Percentiles rank a stretch among this genome's conserved stretches.
Evolutionary conservation across 768 basidiomycete species (phyloP).

Genomic region (Tricholomella constricta): DNA sequence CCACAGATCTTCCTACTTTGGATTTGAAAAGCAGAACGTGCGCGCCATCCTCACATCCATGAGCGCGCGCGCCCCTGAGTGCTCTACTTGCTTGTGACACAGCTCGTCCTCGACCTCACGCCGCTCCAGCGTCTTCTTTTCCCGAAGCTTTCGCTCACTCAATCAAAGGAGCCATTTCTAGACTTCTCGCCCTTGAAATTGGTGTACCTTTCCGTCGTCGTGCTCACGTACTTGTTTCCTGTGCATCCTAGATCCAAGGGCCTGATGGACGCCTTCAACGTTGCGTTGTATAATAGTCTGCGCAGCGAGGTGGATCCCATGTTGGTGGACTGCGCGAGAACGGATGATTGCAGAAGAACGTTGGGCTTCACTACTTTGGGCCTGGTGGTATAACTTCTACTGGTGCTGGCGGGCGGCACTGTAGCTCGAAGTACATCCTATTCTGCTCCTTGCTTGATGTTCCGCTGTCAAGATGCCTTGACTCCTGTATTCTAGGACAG

Average conservation of each 20-base stretch:
- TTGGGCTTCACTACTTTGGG: slow-evolving; percentile 65
- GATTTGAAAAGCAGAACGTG: slow-evolving; percentile 54
- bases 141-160: not conserved
- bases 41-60: slow-evolving; percentile 77
- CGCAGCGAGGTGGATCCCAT: slow-evolving; percentile 79
- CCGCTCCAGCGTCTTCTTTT: slow-evolving; percentile 2
- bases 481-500: too few relatives aligned
- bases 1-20: slow-evolving; percentile 65
- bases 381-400: slow-evolving; percentile 87
- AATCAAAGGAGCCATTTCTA: not conserved
- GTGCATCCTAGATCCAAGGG: too few relatives aligned
- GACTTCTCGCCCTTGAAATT: not conserved
- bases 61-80: slow-evolving; percentile 78
- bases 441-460: too few relatives aligned
- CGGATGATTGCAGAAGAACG: slow-evolving; percentile 79
- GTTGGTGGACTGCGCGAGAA: slow-evolving; percentile 67
- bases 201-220: slow-evolving; percentile 42
- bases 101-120: slow-evolving; percentile 27
- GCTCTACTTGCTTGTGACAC: slow-evolving; percentile 76
- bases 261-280: not conserved
- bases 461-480: too few relatives aligned
- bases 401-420: too few relatives aligned
- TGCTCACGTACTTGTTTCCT: slow-evolving; percentile 24
- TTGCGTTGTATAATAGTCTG: slow-evolving; percentile 41
- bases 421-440: too few relatives aligned